Evolutionary conservation across 1,139 yeast genomes (phyloP).

Genomic region (Eremothecium coryli): DNA sequence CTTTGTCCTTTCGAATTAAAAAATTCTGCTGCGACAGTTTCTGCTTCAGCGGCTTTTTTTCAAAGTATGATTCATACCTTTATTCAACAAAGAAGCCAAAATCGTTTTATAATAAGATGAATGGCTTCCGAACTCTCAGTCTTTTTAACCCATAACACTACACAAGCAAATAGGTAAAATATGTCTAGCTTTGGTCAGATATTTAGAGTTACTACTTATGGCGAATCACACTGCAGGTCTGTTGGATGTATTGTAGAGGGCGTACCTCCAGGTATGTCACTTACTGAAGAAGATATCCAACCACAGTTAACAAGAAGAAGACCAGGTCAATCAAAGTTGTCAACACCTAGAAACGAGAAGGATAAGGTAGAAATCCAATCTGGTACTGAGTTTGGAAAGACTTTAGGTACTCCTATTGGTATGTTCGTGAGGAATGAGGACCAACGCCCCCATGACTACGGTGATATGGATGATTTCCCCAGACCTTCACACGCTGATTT

Average conservation of each 20-base stretch:
- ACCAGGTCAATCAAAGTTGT: slow-evolving; percentile 89
- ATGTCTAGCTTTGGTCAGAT: slow-evolving; percentile 61
- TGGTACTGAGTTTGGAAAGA: slow-evolving; percentile 84
- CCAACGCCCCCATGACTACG: slow-evolving; percentile 92
- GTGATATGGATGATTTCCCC: slow-evolving; percentile 90
- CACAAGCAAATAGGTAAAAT: not conserved
- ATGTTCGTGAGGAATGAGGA: slow-evolving; percentile 90
- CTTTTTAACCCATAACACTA: no score
- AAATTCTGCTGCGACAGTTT: no score
- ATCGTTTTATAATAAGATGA: no score
- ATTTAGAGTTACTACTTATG: slow-evolving; percentile 84
- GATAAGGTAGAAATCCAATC: slow-evolving; percentile 88
- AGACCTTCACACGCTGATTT: slow-evolving; percentile 97
- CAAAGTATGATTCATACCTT: no score
- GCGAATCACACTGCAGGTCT: slow-evolving; percentile 96
- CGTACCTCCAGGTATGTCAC: slow-evolving; percentile 86
- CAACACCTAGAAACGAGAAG: slow-evolving; percentile 94
- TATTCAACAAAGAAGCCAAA: no score
- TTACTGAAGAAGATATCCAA: slow-evolving; percentile 82
- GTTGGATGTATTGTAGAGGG: slow-evolving; percentile 99
- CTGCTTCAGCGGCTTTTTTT: no score
- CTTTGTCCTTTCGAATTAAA: no score
- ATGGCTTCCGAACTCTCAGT: no score
- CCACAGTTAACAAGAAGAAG: slow-evolving; percentile 94
- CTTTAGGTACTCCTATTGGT: slow-evolving; percentile 92